Evolutionary conservation across 75 land plant species (phyloP).

Genomic region (Larix kaempferi): DNA sequence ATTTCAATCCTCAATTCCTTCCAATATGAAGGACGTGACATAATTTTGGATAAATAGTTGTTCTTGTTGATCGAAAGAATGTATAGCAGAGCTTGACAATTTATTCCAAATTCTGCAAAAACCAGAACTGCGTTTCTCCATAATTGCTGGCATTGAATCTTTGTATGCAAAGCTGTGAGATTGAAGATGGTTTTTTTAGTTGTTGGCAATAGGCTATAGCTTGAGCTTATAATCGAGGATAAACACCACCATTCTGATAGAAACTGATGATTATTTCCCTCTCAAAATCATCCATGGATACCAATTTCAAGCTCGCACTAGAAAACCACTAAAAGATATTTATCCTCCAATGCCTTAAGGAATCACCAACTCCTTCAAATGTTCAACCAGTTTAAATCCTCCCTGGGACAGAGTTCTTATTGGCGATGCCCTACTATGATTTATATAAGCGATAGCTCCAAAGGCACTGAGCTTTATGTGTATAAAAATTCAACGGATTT

Average conservation of each 20-base stretch:
- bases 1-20: constrained; percentile 60
- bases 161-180: constrained; percentile 26
- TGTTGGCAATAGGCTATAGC: constrained; percentile 53
- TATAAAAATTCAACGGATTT: too few species aligned
- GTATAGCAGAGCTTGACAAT: constrained; percentile 30
- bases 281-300: constrained; percentile 80
- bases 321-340: background rate
- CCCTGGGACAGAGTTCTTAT: too few species aligned
- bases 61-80: constrained; percentile 14
- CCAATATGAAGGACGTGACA: constrained; percentile 45
- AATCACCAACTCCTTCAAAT: background rate
- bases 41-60: constrained; percentile 46
- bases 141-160: constrained; percentile 40
- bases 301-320: background rate
- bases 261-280: constrained; percentile 79
- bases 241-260: constrained; percentile 66
- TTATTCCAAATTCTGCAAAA: constrained; percentile 73
- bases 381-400: too few species aligned
- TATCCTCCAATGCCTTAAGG: background rate
- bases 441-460: too few species aligned
- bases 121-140: constrained; percentile 88
- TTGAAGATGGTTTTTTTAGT: constrained; percentile 43
- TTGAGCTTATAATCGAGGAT: constrained; percentile 54
- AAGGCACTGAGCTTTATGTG: too few species aligned
- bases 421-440: too few species aligned